Evolutionary conservation across 148 eudicot genomes (phyloP).

Genomic region (Fagopyrum homotropicum): DNA sequence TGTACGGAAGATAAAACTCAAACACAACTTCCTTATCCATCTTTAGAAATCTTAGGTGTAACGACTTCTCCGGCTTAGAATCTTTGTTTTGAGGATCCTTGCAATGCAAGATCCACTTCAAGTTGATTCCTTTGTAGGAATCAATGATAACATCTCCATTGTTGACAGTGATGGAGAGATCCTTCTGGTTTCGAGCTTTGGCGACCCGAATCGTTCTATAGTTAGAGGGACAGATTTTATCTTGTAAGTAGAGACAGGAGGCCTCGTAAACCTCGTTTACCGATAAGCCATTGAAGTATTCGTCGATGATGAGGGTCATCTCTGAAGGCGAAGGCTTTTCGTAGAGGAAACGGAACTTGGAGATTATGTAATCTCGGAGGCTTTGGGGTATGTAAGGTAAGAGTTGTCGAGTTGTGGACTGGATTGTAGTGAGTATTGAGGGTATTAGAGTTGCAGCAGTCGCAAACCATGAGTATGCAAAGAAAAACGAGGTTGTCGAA

Average conservation of each 20-base stretch:
- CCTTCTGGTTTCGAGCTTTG: slow-evolving; percentile 2
- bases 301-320: too few species aligned
- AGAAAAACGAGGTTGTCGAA: too few species aligned
- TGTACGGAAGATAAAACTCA: not conserved
- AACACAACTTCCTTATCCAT: not conserved
- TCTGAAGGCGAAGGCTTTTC: not conserved
- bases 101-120: not conserved
- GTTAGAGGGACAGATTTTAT: too few species aligned
- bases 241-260: too few species aligned
- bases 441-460: too few species aligned
- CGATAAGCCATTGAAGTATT: too few species aligned
- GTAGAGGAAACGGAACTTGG: not conserved
- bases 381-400: not conserved
- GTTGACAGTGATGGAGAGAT: slow-evolving; percentile 9
- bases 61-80: not conserved
- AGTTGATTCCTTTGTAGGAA: slow-evolving; percentile 8
- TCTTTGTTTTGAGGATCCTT: not conserved
- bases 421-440: not conserved
- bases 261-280: too few species aligned
- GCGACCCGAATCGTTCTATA: not conserved
- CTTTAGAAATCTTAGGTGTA: not conserved
- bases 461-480: too few species aligned
- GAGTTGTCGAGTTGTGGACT: not conserved
- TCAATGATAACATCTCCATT: slow-evolving; percentile 16
- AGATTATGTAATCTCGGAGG: not conserved